Base-by-base conservation (phyloP, 495 filamentous ascomycete species). In the Zalerion maritima region DNA sequence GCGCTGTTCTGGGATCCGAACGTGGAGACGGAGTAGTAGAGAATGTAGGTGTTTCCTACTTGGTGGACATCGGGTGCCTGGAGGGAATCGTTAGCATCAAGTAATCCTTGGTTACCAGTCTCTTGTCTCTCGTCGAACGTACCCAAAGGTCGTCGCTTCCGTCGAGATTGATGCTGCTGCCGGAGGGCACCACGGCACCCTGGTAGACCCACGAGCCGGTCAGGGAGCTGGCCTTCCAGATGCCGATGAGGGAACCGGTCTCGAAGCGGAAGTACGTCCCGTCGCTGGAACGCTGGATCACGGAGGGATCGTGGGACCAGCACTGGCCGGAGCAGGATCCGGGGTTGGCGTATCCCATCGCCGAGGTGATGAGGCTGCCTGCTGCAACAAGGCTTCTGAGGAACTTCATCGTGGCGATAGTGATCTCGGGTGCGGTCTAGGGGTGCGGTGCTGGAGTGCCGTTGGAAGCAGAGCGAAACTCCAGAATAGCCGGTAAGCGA, bases 11-110 rank as follows among this genome's bases (percentile, higher is more conserved):
- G 69, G 3, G 62, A 69, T 14, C 79, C 78, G 31, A 78, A 73
- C 16, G 62, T 58, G 20, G 63, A 70, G 26, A 81, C 65, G 1
- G 70, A 57, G 50, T 84, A 86, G 62, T 79, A 83, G 38, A 80
- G 59, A 44, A 78, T 75, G 55, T 82, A 84, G 0, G 52, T 58
- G 9, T 47, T 47, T 21, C 60, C 62, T 1, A 76, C 47, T 18
- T 66, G 49, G 31, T 57, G 43, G 15, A 81, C 67, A 40, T 81
- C 75, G 0, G 78, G 78, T 2, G 79, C 78, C 75, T 78, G 45
- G 13, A n/a, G n/a, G n/a, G n/a, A n/a, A n/a, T n/a, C n/a, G n/a
- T n/a, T n/a, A n/a, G n/a, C n/a, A n/a, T n/a, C n/a, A n/a, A n/a
- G n/a, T n/a, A n/a, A n/a, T n/a, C n/a, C n/a, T n/a, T n/a, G n/a